Evolutionary conservation across 768 basidiomycete species (phyloP).

Genomic region (Panaeolus papilionaceus): DNA sequence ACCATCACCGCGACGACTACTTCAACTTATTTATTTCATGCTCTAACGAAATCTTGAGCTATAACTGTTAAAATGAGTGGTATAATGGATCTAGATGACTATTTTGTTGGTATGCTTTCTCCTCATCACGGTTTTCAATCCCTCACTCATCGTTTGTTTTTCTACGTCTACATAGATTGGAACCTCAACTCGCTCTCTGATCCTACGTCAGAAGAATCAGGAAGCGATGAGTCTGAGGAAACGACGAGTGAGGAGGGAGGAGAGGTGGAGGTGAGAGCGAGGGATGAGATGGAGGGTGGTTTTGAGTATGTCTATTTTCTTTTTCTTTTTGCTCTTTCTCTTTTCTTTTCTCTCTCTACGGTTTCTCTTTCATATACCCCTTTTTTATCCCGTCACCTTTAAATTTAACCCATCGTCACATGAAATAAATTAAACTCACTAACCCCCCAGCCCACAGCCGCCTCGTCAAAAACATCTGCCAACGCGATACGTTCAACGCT

Average conservation of each 20-base stretch:
- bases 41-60: not conserved
- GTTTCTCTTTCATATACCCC: not conserved
- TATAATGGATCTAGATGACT: not conserved
- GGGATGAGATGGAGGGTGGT: conserved; percentile 62
- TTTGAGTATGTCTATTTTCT: conserved; percentile 50
- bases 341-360: not conserved
- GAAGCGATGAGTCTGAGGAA: not conserved
- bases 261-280: not conserved
- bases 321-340: not conserved
- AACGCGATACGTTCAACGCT: conserved; percentile 45
- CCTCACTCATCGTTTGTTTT: not conserved
- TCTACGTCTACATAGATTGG: too few species aligned
- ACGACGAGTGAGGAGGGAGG: not conserved
- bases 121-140: not conserved
- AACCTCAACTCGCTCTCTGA: too few species aligned
- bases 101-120: not conserved
- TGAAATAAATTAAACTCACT: conserved; percentile 12
- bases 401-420: not conserved
- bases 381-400: not conserved
- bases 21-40: too few species aligned
- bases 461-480: conserved; percentile 69
- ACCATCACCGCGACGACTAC: too few species aligned
- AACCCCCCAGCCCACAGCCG: conserved; percentile 47
- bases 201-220: not conserved
- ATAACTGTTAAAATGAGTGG: not conserved